Evolutionary conservation across 2,329 filamentous ascomycete species (phyloP).

Genomic region (Emergomyces africanus): DNA sequence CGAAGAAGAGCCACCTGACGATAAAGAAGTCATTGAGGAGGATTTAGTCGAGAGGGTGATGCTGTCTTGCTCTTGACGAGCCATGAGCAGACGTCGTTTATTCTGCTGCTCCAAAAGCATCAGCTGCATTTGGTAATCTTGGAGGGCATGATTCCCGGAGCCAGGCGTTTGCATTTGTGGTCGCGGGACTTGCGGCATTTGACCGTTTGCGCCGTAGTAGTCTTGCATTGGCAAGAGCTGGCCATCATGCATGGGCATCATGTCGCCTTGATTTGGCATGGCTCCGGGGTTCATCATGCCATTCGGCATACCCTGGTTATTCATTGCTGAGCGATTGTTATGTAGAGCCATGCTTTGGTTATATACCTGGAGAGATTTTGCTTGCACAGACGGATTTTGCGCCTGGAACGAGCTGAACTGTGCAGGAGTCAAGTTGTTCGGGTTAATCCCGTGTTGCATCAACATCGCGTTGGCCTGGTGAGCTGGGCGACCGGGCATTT

Average conservation of each 20-base stretch:
- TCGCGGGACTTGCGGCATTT: constrained; percentile 32
- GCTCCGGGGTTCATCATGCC: constrained; percentile 49
- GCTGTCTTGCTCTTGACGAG: constrained; percentile 53
- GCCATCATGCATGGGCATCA: constrained; percentile 62
- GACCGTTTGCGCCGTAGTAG: constrained; percentile 45
- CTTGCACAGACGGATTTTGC: constrained; percentile 48
- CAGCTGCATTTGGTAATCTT: constrained; percentile 59
- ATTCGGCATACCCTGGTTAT: constrained; percentile 69
- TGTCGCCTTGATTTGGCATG: constrained; percentile 65
- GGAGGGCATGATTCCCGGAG: constrained; percentile 47
- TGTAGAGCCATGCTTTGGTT: constrained; percentile 72
- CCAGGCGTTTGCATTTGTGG: constrained; percentile 18
- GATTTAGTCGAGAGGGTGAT: no score
- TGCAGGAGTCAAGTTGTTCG: constrained; percentile 56
- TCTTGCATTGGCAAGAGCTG: constrained; percentile 33
- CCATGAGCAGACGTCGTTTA: constrained; percentile 54
- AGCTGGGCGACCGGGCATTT: constrained; percentile 55
- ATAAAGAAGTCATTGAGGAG: no score
- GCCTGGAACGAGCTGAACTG: constrained; percentile 58
- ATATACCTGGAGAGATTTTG: constrained; percentile 80
- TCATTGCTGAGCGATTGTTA: constrained; percentile 62
- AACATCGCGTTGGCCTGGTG: constrained; percentile 38
- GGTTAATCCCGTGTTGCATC: constrained; percentile 59
- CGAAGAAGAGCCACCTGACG: no score
- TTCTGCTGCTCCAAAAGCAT: constrained; percentile 58